phyloP scores from a whole-genome alignment of 805 yeast genomes.

The Yarrowia deformans region DNA sequence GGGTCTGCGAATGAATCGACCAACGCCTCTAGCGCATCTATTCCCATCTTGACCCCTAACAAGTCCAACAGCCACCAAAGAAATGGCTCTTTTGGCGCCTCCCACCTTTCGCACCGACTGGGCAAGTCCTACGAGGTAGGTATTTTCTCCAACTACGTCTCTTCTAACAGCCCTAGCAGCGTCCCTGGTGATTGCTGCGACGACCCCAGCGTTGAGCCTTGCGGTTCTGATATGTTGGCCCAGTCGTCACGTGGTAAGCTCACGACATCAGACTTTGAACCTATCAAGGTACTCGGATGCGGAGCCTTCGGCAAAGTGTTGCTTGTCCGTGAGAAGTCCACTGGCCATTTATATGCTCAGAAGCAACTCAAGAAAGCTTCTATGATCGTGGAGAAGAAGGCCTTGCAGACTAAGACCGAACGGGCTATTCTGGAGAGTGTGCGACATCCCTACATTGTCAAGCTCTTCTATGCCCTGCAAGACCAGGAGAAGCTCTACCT shows the following conservation, averaged over 20 bases:
- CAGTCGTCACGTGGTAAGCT: slow-evolving; percentile 44
- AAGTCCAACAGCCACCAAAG: slow-evolving; percentile 13
- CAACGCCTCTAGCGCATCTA: slow-evolving; percentile 37
- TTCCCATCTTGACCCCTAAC: slow-evolving; percentile 27
- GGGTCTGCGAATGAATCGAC: slow-evolving; percentile 11
- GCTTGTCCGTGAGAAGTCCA: slow-evolving; percentile 68
- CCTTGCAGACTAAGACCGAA: slow-evolving; percentile 82
- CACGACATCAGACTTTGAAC: slow-evolving; percentile 64
- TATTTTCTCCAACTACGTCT: slow-evolving; percentile 54
- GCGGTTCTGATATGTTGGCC: slow-evolving; percentile 10
- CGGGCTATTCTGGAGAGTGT: slow-evolving; percentile 73
- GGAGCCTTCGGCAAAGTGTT: slow-evolving; percentile 92
- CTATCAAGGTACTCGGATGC: slow-evolving; percentile 77
- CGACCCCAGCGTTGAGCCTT: slow-evolving; percentile 28
- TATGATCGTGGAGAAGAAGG: slow-evolving; percentile 64
- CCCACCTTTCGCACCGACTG: slow-evolving; percentile 46
- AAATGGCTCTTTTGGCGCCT: slow-evolving; percentile 15
- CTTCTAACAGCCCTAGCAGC: slow-evolving; percentile 41
- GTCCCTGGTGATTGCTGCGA: slow-evolving; percentile 11
- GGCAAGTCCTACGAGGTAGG: slow-evolving; percentile 62
- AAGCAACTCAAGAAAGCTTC: slow-evolving; percentile 85
- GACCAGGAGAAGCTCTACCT: slow-evolving; percentile 78
- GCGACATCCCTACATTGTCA: slow-evolving; percentile 82
- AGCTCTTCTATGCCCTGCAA: slow-evolving; percentile 82
- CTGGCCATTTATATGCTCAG: slow-evolving; percentile 79